Percentiles rank a stretch among this genome's conserved stretches.
Evolutionary conservation across 1,284 basidiomycete species (phyloP).

Genomic region (Mycosarcoma maydis): DNA sequence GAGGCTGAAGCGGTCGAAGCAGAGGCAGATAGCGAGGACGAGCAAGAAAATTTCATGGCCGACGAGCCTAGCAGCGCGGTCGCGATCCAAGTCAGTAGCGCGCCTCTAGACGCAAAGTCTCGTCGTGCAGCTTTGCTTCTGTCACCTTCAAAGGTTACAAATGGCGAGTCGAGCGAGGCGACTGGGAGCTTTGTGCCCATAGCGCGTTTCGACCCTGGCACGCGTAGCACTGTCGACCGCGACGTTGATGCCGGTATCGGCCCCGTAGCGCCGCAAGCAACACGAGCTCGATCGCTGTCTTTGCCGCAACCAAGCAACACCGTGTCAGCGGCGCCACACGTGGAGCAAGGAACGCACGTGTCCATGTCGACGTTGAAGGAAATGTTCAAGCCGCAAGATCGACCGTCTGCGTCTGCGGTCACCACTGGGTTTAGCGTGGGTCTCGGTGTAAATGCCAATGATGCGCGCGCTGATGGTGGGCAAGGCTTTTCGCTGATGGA

Average conservation of each 20-base stretch:
- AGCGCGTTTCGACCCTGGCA: slow-evolving; percentile 43
- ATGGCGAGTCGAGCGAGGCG: not conserved
- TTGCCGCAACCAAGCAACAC: not conserved
- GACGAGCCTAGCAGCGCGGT: not conserved
- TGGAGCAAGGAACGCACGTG: slow-evolving; percentile 14
- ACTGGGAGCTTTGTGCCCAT: slow-evolving; percentile 20
- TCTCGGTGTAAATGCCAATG: slow-evolving; percentile 1
- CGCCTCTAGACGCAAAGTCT: slow-evolving; percentile 19
- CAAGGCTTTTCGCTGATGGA: slow-evolving; percentile 56
- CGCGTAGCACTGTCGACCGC: not conserved
- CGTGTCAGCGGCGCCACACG: not conserved
- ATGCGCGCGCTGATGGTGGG: slow-evolving; percentile 2
- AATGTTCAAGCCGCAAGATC: slow-evolving; percentile 62
- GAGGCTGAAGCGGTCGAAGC: not conserved
- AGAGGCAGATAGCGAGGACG: slow-evolving; percentile 1
- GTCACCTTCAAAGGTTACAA: slow-evolving; percentile 7
- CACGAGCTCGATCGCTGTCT: not conserved
- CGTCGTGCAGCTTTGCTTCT: slow-evolving; percentile 24
- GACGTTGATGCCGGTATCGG: no score
- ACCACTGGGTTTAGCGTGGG: slow-evolving; percentile 27
- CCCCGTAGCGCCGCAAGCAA: not conserved
- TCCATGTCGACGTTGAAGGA: slow-evolving; percentile 53
- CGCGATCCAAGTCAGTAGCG: not conserved
- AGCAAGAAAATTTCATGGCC: slow-evolving; percentile 5
- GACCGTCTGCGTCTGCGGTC: slow-evolving; percentile 1